Conservation (phyloP, 176 grass and related monocot genomes). For the Miscanthus lutarioriparius region DNA sequence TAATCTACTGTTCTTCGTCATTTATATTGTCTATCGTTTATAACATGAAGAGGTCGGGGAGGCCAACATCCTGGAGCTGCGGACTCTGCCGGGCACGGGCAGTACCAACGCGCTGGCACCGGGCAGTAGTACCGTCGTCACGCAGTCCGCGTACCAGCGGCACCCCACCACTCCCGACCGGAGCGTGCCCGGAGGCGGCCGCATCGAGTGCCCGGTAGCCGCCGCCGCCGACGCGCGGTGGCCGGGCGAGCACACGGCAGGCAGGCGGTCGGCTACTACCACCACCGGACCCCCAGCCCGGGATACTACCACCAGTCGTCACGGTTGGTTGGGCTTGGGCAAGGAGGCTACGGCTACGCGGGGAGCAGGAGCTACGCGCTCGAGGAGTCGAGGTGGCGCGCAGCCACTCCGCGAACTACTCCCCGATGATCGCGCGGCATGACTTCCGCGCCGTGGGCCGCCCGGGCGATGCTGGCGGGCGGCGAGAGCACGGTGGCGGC, state of each 20-base stretch:
- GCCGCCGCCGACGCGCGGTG: slow-evolving; percentile 13
- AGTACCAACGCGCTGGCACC: background rate
- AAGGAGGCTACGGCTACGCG: slow-evolving; percentile 14
- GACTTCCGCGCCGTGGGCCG: background rate
- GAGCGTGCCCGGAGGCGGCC: background rate
- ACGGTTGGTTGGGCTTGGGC: background rate
- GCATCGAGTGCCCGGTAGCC: background rate
- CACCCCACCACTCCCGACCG: background rate
- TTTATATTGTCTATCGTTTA: too few species aligned
- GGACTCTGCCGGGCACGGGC: background rate
- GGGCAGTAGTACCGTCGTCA: background rate
- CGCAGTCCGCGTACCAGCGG: slow-evolving; percentile 13
- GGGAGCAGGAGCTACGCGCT: slow-evolving; percentile 7
- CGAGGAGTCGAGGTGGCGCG: slow-evolving; percentile 1
- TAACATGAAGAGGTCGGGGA: slow-evolving; percentile 46
- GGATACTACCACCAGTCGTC: slow-evolving; percentile 18
- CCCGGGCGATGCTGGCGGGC: background rate
- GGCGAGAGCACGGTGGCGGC: background rate
- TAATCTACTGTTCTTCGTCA: too few species aligned
- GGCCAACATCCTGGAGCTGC: slow-evolving; percentile 44
- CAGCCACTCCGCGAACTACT: slow-evolving; percentile 19
- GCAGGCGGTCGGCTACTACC: background rate
- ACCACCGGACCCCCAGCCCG: slow-evolving; percentile 18
- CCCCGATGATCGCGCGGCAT: slow-evolving; percentile 25
- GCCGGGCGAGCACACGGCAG: slow-evolving; percentile 14